Evolutionary conservation across 1,139 yeast genomes (phyloP).

Genomic region (Candida neerlandica): DNA sequence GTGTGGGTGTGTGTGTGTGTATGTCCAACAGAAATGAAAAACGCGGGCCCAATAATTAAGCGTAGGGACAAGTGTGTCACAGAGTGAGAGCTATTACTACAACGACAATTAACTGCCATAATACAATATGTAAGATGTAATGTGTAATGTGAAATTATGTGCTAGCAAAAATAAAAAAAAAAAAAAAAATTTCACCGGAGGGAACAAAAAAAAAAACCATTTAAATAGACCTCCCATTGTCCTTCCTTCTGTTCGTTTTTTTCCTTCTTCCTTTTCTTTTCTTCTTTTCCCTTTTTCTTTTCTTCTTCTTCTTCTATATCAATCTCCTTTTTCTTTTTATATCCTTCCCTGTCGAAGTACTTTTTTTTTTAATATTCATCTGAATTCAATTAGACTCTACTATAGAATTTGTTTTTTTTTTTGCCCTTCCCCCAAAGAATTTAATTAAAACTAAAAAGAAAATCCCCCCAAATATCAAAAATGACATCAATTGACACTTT

Average conservation of each 20-base stretch:
- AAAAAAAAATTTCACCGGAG: background rate
- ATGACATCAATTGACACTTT: slow-evolving; percentile 58
- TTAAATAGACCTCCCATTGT: slow-evolving; percentile 1
- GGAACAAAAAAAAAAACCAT: background rate
- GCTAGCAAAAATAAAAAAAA: background rate
- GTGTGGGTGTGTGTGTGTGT: background rate
- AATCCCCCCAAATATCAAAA: background rate
- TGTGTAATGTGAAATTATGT: background rate
- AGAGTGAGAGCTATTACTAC: too few species aligned
- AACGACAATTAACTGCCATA: too few species aligned
- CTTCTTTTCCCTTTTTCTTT: background rate
- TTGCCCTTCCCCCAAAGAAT: background rate
- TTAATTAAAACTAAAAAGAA: background rate
- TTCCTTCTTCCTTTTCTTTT: slow-evolving; percentile 4
- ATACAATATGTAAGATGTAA: too few species aligned
- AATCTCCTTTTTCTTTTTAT: background rate
- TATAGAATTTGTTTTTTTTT: slow-evolving; percentile 1
- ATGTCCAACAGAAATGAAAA: background rate
- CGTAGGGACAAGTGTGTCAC: too few species aligned
- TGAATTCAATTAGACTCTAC: slow-evolving; percentile 4
- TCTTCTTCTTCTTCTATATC: background rate
- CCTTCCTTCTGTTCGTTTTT: slow-evolving; percentile 5
- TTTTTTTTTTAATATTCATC: background rate
- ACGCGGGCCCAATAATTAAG: too few species aligned
- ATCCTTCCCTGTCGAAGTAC: background rate